A percentile compares a stretch with the other conserved stretches of the same genome.
These are phyloP conservation scores for Pyrus communis DNA, from an alignment of 306 rosid species.

Conservation along the genomic window DNA sequence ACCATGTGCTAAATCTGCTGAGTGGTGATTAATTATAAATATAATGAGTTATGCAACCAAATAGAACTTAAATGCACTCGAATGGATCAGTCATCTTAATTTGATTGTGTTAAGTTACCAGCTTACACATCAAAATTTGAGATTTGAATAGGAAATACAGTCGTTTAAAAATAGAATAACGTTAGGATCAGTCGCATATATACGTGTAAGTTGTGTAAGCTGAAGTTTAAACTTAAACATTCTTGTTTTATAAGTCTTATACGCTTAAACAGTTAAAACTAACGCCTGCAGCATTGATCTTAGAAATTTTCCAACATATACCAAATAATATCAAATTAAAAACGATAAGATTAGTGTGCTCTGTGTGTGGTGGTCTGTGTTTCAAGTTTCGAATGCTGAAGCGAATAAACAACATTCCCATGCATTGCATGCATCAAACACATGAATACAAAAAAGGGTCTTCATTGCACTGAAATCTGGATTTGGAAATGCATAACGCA, in stretches of 20 bases:
- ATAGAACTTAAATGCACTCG: too few species aligned
- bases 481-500: background rate
- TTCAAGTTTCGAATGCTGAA: background rate
- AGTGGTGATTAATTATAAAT: background rate
- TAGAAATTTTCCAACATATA: background rate
- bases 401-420: background rate
- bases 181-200: background rate
- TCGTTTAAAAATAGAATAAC: too few species aligned
- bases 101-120: too few species aligned
- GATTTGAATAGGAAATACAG: too few species aligned
- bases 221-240: background rate
- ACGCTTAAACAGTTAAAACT: background rate
- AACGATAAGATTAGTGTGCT: background rate
- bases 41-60: background rate
- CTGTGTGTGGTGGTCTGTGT: background rate
- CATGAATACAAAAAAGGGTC: background rate
- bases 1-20: background rate
- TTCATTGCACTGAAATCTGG: background rate
- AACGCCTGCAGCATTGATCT: background rate
- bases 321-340: background rate
- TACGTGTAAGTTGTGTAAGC: too few species aligned
- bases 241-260: background rate
- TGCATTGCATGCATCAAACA: background rate
- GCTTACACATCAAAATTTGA: too few species aligned
- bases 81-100: too few species aligned